Evolutionary conservation across 208 protist species (phyloP).

Genomic region (Trypanosoma cruzi): DNA sequence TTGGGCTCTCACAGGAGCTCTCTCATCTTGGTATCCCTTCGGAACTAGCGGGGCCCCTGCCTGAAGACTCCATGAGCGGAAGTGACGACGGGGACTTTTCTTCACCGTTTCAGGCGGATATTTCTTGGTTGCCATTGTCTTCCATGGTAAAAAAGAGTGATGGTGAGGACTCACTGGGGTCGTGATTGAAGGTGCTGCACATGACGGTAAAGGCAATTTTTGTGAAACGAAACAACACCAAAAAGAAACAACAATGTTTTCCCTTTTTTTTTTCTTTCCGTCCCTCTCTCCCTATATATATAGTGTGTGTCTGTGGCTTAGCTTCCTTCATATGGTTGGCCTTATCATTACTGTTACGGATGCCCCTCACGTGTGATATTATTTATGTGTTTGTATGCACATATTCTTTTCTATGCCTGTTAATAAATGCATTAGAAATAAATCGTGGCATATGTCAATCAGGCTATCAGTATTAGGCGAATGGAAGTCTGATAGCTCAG

Average conservation of each 20-base stretch:
- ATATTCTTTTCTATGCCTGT: neutral
- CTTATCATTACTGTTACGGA: no score
- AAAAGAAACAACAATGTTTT: no score
- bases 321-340: neutral
- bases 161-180: neutral
- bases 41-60: constrained; percentile 27
- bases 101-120: constrained; percentile 19
- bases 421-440: neutral
- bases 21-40: constrained; percentile 13
- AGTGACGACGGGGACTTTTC: constrained; percentile 27
- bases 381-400: constrained; percentile 12
- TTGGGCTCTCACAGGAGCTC: constrained; percentile 14
- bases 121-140: constrained; percentile 32
- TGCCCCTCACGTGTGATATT: neutral
- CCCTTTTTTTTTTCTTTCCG: constrained; percentile 20
- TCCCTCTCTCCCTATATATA: neutral
- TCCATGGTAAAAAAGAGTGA: neutral
- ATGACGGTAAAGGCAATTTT: neutral
- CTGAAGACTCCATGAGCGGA: constrained; percentile 41
- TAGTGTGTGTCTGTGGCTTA: constrained; percentile 1
- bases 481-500: constrained; percentile 38
- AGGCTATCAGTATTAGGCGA: constrained; percentile 11
- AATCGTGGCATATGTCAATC: neutral
- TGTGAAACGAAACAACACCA: constrained; percentile 1
- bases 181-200: neutral